These are phyloP conservation scores for Blastomyces emzantsi DNA, from an alignment of 2,329 filamentous ascomycete genomes.

Conservation along the genomic window DNA sequence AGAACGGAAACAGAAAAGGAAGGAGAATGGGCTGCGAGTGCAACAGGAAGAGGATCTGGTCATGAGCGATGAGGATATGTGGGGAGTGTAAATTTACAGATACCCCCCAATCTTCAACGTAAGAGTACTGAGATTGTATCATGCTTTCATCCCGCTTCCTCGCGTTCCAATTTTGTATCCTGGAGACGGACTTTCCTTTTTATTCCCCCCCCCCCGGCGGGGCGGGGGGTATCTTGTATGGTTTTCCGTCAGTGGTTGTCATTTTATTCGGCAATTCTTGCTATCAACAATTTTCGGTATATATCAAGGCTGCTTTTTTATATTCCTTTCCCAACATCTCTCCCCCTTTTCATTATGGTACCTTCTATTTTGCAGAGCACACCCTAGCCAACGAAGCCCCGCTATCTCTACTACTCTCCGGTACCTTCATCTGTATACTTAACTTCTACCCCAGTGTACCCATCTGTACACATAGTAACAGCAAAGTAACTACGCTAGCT, in stretches of 20 bases:
- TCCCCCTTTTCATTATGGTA: neutral
- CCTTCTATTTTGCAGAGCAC: neutral
- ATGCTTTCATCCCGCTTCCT: neutral
- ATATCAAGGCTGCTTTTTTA: neutral
- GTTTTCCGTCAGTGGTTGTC: neutral
- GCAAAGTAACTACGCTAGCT: neutral
- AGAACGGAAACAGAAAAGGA: constrained; percentile 35
- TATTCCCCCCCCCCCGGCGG: neutral
- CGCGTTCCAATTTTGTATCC: neutral
- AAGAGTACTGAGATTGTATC: neutral
- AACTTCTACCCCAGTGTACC: neutral
- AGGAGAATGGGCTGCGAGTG: constrained; percentile 37
- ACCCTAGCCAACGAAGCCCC: neutral
- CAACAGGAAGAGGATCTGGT: constrained; percentile 41
- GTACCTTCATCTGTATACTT: neutral
- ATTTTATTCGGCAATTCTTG: neutral
- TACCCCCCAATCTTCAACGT: neutral
- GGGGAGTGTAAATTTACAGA: constrained; percentile 27
- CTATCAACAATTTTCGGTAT: neutral
- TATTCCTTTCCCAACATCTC: neutral
- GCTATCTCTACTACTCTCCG: neutral
- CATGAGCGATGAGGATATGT: constrained; percentile 38
- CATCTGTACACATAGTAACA: neutral
- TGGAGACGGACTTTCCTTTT: neutral
- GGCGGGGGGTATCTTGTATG: too few species aligned